Base-by-base conservation (phyloP, 2,329 filamentous ascomycete genomes). In the Talaromyces sp. region DNA sequence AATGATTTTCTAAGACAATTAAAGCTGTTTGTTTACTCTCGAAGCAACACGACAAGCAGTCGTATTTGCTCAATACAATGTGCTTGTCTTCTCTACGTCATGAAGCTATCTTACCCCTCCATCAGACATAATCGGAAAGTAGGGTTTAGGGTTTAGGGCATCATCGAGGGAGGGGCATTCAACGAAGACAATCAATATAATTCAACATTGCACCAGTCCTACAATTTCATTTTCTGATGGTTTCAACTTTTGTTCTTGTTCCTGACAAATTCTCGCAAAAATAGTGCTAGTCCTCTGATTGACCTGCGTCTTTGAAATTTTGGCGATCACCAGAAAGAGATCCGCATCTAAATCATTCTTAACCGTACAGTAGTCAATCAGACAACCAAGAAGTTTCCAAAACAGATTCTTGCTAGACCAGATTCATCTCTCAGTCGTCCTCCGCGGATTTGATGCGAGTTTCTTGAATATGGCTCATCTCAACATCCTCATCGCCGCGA, bases 71-170 rank as follows among this genome's bases (percentile, higher is more conserved):
- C 35, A 5, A 12, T 35, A 14, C 6, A 21, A 7, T 18, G 9
- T 37, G 31, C 50, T 54, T 16, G 11, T 35, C 6, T n/a, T 5
- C 18, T 35, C 28, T 23, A 54, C 28, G 31, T 54, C 50, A 54
- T 23, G 31, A 54, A 37, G 50, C 28, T 14, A 21, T 33, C 35
- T 14, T 44, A 55, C 59, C 59, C 59, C 59, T 61, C 59, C 50
- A 12, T 58, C 59, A 18, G 40, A 6, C 16, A 33, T 5, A 40
- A 59, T 28, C 14, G 39, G 60, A 56, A 28, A 39, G 23, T 40
- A 57, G 33, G 54, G 54, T 42, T 64, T 61, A 58, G 70, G 69
- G 65, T 40, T 68, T 75, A 76, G 74, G 74, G 74, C 64, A 70
- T 72, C 70, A 71, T 18, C n/a, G 33, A 39, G 35, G 21, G 42